Conservation (phyloP, 768 basidiomycete genomes). For the Russula foetens region DNA sequence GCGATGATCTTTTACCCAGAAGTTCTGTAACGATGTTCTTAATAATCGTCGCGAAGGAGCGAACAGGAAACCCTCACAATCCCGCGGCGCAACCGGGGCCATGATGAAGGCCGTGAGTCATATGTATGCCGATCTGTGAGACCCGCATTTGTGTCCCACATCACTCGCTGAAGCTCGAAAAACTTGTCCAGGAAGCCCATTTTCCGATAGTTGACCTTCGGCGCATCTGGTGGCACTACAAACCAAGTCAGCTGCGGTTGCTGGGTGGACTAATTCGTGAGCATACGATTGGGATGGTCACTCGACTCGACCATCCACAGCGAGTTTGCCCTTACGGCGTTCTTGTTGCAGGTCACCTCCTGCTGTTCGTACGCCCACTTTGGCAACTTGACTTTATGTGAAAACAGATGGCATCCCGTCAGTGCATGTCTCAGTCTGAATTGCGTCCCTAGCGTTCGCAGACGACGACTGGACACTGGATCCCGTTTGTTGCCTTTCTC, state of each 20-base stretch:
- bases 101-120: conserved; percentile 86
- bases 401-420: conserved; percentile 94
- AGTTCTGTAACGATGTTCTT: conserved; percentile 50
- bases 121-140: conserved; percentile 91
- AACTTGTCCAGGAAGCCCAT: conserved; percentile 91
- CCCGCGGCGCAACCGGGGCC: conserved; percentile 88
- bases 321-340: conserved; percentile 82
- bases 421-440: conserved; percentile 80
- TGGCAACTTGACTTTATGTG: conserved; percentile 95
- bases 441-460: conserved; percentile 72
- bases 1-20: conserved; percentile 95
- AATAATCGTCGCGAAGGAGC: not conserved
- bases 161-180: conserved; percentile 83
- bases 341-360: conserved; percentile 99
- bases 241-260: not conserved
- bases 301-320: conserved; percentile 93
- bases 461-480: conserved; percentile 53
- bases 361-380: conserved; percentile 99
- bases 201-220: conserved; percentile 83
- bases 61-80: conserved; percentile 54
- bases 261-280: not conserved
- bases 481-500: conserved; percentile 58
- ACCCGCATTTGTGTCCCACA: conserved; percentile 97
- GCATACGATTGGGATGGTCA: conserved; percentile 62
- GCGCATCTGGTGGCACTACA: conserved; percentile 61